Conservation (phyloP, 1,139 yeast genomes). For the Hanseniaspora gamundiae region DNA sequence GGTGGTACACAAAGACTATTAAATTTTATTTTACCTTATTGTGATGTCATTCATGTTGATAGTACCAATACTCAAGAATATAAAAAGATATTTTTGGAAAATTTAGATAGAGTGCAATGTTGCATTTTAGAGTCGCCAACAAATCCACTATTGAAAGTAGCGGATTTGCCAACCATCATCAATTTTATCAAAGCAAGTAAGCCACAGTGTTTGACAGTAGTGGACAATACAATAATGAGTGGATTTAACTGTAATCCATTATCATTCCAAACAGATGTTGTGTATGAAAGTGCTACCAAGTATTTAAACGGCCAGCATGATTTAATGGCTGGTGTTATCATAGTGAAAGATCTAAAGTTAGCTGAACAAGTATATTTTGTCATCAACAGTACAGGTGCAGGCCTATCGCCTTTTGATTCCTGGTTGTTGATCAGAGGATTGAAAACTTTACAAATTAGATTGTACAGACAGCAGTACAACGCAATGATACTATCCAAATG, state of each 20-base stretch:
- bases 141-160: slow-evolving; percentile 79
- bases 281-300: slow-evolving; percentile 87
- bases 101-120: slow-evolving; percentile 42
- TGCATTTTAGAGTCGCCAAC: slow-evolving; percentile 84
- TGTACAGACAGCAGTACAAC: slow-evolving; percentile 78
- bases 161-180: slow-evolving; percentile 60
- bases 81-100: slow-evolving; percentile 35
- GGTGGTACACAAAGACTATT: slow-evolving; percentile 87
- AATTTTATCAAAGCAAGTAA: slow-evolving; percentile 52
- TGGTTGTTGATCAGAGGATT: slow-evolving; percentile 83
- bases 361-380: slow-evolving; percentile 65
- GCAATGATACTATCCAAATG: slow-evolving; percentile 65
- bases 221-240: slow-evolving; percentile 94
- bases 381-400: slow-evolving; percentile 83
- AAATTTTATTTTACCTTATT: slow-evolving; percentile 59
- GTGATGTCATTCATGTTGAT: slow-evolving; percentile 66
- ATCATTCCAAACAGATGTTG: slow-evolving; percentile 78
- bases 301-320: slow-evolving; percentile 91
- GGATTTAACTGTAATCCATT: slow-evolving; percentile 79
- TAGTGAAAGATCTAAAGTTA: slow-evolving; percentile 48
- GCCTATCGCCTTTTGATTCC: slow-evolving; percentile 80
- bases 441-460: slow-evolving; percentile 71
- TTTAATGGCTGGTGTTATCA: slow-evolving; percentile 87
- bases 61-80: slow-evolving; percentile 51
- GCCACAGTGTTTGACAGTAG: slow-evolving; percentile 65